These are phyloP conservation scores for Monascus ruber DNA, from an alignment of 2,329 filamentous ascomycete species.

Conservation along the genomic window DNA sequence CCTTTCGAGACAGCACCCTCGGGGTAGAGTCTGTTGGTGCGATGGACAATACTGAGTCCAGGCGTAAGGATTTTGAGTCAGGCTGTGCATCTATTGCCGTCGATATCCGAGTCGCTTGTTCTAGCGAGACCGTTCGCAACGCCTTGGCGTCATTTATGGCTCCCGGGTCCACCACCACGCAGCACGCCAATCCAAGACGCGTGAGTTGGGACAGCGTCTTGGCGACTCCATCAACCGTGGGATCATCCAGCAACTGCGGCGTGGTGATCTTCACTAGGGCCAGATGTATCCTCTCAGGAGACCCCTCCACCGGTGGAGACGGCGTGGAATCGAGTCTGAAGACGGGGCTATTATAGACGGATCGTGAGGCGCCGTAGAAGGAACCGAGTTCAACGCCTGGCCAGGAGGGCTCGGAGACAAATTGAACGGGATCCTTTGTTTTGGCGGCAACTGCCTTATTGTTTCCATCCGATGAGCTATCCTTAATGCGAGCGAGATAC, in stretches of 20 bases:
- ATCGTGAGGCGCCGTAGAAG: constrained; percentile 47
- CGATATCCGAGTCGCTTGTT: constrained; percentile 64
- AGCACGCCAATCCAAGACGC: constrained; percentile 67
- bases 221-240: constrained; percentile 61
- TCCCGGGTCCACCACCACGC: constrained; percentile 67
- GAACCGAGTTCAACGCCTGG: constrained; percentile 50
- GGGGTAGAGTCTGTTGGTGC: constrained; percentile 22
- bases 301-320: constrained; percentile 24
- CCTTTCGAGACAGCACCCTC: constrained; percentile 31
- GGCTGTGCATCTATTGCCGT: constrained; percentile 61
- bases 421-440: constrained; percentile 5
- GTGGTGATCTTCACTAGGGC: constrained; percentile 75
- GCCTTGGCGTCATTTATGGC: constrained; percentile 28
- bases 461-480: constrained; percentile 23
- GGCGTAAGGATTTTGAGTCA: constrained; percentile 54
- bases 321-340: constrained; percentile 45
- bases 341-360: constrained; percentile 48
- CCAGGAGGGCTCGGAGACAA: background rate
- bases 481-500: constrained; percentile 77
- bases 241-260: constrained; percentile 59
- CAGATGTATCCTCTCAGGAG: constrained; percentile 52
- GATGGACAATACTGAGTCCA: constrained; percentile 46
- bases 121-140: constrained; percentile 38
- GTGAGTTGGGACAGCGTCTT: constrained; percentile 75
- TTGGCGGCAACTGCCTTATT: constrained; percentile 20